Evolutionary conservation across 73 alveolate genomes (phyloP).

Genomic region (Uronychia binucleata): DNA sequence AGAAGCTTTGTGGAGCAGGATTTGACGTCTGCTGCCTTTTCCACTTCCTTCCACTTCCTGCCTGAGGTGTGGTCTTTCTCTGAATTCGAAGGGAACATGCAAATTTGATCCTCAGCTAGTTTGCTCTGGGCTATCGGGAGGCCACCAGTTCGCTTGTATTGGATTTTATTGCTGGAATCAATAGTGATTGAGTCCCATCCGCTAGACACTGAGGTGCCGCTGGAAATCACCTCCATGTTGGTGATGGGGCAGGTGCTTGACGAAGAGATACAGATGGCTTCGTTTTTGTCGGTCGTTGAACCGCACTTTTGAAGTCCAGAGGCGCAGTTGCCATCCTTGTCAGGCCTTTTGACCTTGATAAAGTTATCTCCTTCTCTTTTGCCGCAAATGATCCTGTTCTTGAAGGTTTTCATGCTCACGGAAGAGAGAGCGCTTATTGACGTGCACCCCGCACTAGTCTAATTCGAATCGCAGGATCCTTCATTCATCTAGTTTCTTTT

Average conservation of each 20-base stretch:
- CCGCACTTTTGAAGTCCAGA: neutral
- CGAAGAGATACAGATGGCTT: neutral
- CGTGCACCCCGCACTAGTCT: neutral
- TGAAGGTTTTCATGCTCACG: neutral
- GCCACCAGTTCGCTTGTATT: neutral
- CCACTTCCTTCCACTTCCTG: neutral
- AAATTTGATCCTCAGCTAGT: neutral
- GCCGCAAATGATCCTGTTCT: neutral
- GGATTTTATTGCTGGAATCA: neutral
- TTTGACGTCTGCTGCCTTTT: neutral
- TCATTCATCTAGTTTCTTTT: neutral
- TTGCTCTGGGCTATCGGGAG: neutral
- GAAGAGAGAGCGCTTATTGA: neutral
- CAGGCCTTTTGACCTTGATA: neutral
- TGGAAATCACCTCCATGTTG: neutral
- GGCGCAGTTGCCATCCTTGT: neutral
- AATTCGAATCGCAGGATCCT: neutral
- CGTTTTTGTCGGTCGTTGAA: neutral
- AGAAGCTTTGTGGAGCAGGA: neutral
- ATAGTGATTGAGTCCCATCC: neutral
- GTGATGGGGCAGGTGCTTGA: neutral
- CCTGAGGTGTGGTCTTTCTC: neutral
- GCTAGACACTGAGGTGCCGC: neutral
- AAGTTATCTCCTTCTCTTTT: neutral
- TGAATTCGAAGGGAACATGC: neutral